Percentiles rank a stretch among this genome's conserved stretches.
Evolutionary conservation across 805 yeast species (phyloP).

Genomic region (Grigorovia transvaalensis): DNA sequence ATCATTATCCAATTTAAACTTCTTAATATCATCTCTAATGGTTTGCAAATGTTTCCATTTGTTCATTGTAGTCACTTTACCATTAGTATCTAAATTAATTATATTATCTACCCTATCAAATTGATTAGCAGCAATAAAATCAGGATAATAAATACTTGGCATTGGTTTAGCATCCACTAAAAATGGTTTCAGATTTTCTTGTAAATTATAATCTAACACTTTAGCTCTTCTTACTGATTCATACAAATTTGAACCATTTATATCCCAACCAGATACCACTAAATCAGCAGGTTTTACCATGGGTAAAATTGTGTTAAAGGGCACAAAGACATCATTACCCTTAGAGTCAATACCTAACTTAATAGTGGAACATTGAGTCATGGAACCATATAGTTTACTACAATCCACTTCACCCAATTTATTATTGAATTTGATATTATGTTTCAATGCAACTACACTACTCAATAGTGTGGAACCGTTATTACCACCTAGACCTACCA

Average conservation of each 20-base stretch:
- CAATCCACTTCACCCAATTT: conserved; percentile 66
- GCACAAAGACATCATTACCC: conserved; percentile 85
- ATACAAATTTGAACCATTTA: conserved; percentile 57
- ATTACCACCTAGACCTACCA: conserved; percentile 95
- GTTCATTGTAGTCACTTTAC: conserved; percentile 39
- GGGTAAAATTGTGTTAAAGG: conserved; percentile 83
- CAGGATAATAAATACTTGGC: conserved; percentile 88
- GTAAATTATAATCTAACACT: conserved; percentile 80
- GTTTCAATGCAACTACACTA: conserved; percentile 75
- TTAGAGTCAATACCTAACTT: conserved; percentile 76
- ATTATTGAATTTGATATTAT: conserved; percentile 66
- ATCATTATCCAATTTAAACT: conserved; percentile 58
- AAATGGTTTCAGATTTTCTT: conserved; percentile 57
- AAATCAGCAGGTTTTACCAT: conserved; percentile 84
- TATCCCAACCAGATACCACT: conserved; percentile 92
- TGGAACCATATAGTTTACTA: conserved; percentile 79
- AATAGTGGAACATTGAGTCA: conserved; percentile 84
- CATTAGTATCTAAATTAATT: conserved; percentile 35
- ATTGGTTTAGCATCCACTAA: conserved; percentile 58
- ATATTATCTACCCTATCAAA: conserved; percentile 83
- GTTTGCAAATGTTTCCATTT: conserved; percentile 88
- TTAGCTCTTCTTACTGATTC: conserved; percentile 77
- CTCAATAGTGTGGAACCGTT: conserved; percentile 89
- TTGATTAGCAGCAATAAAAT: conserved; percentile 92
- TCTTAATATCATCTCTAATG: conserved; percentile 72